Base-by-base conservation (phyloP, 495 filamentous ascomycete species). In the Aspergillus biplanus region DNA sequence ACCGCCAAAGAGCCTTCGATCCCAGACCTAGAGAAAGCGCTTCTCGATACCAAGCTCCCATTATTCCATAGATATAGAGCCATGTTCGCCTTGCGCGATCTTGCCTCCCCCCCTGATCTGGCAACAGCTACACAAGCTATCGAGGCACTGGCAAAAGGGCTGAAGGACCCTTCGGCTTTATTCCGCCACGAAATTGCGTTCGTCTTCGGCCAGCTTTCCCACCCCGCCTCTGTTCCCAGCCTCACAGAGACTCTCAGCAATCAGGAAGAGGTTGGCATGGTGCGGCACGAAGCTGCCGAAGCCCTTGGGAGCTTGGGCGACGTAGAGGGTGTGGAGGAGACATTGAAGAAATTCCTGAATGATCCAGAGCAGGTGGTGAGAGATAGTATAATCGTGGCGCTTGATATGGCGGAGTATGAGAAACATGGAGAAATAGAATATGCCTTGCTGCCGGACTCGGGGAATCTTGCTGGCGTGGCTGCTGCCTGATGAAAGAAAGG, bases 341-440 rank as follows among this genome's bases (percentile, higher is more conserved):
- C 86, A 4, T 71, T 99, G 75, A 90, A 86, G 78, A 83, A 82
- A 64, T 98, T 97, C 78, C 76, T 97, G 54, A 82, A 96, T 67
- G 96, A 98, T 74, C 86, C 89, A 46, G 95, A 97, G 75, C 85
- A 91, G 67, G 92, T 99, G 4, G 95, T 99, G 39, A 85, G 93
- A 55, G 95, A 99, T 69, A 97, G 93, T 71, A 88, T 97, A 34
- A 84, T 97, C 66, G 95, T 99, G 54, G 95, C 95, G 18, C 78
- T 99, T 58, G 95, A 99, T 73, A 99, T 99, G 96, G 95, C 92
- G 3, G 93, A 96, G 73, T 97, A 90, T 71, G 95, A 99, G 83
- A 93, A 90, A 83, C 92, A 85, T 69, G 90, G 90, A 16, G 85
- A 96, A 76, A 77, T 86, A 16, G 92, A 99, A 70, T 99, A 99